Percentiles rank a stretch among this genome's conserved stretches.
Conservation (phyloP, 306 rosid species). For the Prosopis cineraria region DNA sequence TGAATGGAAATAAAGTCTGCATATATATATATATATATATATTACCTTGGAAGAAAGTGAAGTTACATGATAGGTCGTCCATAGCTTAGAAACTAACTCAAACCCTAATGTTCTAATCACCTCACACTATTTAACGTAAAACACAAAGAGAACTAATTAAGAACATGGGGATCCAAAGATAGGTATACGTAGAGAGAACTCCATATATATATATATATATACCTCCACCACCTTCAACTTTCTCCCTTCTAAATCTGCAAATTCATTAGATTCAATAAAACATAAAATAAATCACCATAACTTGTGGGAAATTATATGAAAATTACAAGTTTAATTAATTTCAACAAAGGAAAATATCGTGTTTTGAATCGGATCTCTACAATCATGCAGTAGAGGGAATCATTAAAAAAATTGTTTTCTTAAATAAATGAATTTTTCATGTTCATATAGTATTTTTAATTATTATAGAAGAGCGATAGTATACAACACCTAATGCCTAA, state of each 20-base stretch:
- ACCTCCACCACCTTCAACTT: conserved; percentile 15
- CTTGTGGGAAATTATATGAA: not conserved
- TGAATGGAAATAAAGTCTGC: not conserved
- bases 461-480: too few species aligned
- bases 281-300: not conserved
- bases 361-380: not conserved
- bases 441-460: too few species aligned
- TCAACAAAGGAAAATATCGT: not conserved
- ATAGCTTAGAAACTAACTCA: conserved; percentile 11
- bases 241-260: conserved; percentile 52
- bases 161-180: not conserved
- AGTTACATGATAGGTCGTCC: conserved; percentile 33
- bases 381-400: not conserved
- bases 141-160: conserved; percentile 3
- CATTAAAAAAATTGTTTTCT: not conserved
- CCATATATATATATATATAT: conserved; percentile 31
- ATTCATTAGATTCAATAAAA: not conserved
- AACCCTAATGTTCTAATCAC: not conserved
- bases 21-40: too few species aligned
- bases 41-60: not conserved
- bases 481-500: not conserved
- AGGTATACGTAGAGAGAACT: not conserved
- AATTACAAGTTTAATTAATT: too few species aligned
- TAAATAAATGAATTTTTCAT: too few species aligned
- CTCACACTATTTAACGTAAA: not conserved